Evolutionary conservation across 192 early-diverging fungal genomes (phyloP).

Genomic region (Umbelopsis sp.): DNA sequence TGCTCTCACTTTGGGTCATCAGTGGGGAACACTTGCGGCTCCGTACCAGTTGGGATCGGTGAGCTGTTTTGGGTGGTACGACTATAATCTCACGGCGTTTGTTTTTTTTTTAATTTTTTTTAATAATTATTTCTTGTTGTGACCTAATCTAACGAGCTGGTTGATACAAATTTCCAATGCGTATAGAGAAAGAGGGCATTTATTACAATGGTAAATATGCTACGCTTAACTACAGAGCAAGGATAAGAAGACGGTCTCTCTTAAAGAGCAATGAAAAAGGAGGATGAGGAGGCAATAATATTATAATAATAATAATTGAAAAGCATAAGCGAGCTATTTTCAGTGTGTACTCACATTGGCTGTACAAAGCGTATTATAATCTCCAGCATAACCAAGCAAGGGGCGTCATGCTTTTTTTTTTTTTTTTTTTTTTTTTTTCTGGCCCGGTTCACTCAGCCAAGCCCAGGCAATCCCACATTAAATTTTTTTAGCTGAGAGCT

Average conservation of each 20-base stretch:
- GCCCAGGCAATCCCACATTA: background rate
- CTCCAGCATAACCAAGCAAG: background rate
- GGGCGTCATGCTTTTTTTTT: constrained; percentile 17
- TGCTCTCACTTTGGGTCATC: too few relatives aligned
- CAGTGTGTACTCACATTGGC: too few relatives aligned
- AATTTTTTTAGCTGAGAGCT: constrained; percentile 20
- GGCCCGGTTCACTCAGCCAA: constrained; percentile 16
- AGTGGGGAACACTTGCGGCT: background rate
- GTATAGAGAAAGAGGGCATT: too few relatives aligned
- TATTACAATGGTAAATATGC: too few relatives aligned
- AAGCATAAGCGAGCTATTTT: too few relatives aligned
- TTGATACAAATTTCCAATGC: too few relatives aligned
- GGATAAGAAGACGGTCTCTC: too few relatives aligned
- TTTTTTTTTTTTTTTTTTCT: constrained; percentile 13
- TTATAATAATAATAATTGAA: too few relatives aligned
- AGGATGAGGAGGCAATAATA: background rate
- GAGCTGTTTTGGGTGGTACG: background rate
- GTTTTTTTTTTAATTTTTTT: too few relatives aligned
- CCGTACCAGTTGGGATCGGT: background rate
- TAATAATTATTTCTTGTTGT: too few relatives aligned
- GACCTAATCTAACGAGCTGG: too few relatives aligned
- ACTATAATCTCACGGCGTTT: background rate
- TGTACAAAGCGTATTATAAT: background rate
- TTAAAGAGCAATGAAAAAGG: background rate
- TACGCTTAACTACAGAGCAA: too few relatives aligned